These are phyloP conservation scores for Chlorella sp. DNA, from an alignment of 139 green algal species.

Conservation along the genomic window DNA sequence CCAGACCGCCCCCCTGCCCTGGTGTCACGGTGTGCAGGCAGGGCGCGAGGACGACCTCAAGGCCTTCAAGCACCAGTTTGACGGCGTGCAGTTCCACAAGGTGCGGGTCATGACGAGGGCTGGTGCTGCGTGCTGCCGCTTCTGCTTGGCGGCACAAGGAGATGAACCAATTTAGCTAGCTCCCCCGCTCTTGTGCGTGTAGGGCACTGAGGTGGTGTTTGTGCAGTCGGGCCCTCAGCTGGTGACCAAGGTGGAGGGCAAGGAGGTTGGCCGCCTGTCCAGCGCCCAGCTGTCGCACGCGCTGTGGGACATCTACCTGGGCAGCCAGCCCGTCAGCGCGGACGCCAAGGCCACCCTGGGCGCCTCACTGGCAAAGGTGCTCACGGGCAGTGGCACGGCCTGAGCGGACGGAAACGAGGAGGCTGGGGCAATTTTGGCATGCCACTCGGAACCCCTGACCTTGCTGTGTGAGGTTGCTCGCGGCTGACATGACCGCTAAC, in stretches of 20 bases:
- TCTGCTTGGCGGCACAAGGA: too few relatives aligned
- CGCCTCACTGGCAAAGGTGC: conserved; percentile 1
- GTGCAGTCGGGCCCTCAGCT: neutral
- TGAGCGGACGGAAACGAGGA: too few relatives aligned
- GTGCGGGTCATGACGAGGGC: too few relatives aligned
- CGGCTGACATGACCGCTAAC: too few relatives aligned
- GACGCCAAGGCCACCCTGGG: conserved; percentile 7
- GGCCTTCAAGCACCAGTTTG: conserved; percentile 51
- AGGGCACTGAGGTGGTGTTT: conserved; percentile 46
- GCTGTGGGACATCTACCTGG: conserved; percentile 68
- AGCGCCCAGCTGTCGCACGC: conserved; percentile 38
- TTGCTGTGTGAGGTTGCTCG: too few relatives aligned
- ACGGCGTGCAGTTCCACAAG: conserved; percentile 43
- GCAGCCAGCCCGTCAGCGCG: conserved; percentile 45
- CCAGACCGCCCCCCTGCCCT: too few relatives aligned
- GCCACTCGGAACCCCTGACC: too few relatives aligned
- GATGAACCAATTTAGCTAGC: too few relatives aligned
- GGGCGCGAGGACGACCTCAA: conserved; percentile 25
- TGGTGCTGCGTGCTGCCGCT: too few relatives aligned
- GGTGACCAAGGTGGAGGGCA: neutral
- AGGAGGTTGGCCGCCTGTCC: conserved; percentile 14
- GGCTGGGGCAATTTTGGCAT: too few relatives aligned
- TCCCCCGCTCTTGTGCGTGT: too few relatives aligned
- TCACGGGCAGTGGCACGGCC: too few relatives aligned
- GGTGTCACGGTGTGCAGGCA: conserved; percentile 14